Percentiles rank a stretch among this genome's conserved stretches.
These are phyloP conservation scores for Suillus hirtellus DNA, from an alignment of 768 basidiomycete genomes.

Conservation along the genomic window DNA sequence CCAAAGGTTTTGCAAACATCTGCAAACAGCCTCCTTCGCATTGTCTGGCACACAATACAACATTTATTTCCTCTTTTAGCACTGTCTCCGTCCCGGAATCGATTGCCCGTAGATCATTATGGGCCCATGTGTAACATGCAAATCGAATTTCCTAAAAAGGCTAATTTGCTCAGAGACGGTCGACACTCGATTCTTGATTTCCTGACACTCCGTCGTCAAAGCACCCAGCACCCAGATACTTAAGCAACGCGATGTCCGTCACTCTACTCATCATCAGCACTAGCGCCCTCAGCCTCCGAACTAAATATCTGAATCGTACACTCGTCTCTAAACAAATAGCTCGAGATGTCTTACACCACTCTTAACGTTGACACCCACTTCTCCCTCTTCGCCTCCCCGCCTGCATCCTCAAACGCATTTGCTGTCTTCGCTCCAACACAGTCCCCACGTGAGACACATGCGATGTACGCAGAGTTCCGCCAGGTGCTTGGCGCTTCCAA, in stretches of 20 bases:
- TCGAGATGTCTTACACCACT: slow-evolving; percentile 31
- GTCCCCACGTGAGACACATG: slow-evolving; percentile 39
- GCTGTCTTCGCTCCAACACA: slow-evolving; percentile 34
- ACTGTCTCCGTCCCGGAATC: neutral
- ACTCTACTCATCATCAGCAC: neutral
- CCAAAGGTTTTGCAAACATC: neutral
- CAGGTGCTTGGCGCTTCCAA: slow-evolving; percentile 17
- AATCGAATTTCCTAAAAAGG: neutral
- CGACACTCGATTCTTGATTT: neutral
- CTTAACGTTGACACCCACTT: slow-evolving; percentile 1
- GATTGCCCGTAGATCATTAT: neutral
- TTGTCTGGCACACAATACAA: neutral
- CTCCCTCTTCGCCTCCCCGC: slow-evolving; percentile 24
- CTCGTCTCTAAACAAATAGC: neutral
- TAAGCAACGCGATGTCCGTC: neutral
- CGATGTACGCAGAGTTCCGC: slow-evolving; percentile 39
- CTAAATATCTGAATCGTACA: neutral
- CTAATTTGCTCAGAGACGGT: neutral
- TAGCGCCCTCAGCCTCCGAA: neutral
- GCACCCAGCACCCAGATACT: slow-evolving; percentile 4
- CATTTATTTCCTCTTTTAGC: slow-evolving; percentile 1
- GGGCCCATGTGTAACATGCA: neutral
- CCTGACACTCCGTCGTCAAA: slow-evolving; percentile 2
- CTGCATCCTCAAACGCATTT: slow-evolving; percentile 32
- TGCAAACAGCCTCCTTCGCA: neutral